Evolutionary conservation across 768 basidiomycete genomes (phyloP).

Genomic region (Auricularia sp.): DNA sequence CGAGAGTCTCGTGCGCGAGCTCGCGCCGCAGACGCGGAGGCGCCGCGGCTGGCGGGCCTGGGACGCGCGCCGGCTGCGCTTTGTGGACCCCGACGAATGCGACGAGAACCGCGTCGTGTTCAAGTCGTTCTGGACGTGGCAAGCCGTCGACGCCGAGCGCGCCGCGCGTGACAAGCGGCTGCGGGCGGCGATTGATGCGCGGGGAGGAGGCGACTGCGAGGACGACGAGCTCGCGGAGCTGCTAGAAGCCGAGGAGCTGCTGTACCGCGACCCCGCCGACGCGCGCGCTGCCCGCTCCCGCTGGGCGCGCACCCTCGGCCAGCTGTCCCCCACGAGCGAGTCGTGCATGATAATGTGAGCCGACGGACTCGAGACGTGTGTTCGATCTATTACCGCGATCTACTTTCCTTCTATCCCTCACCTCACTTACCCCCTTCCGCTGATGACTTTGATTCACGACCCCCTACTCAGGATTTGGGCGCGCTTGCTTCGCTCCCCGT

Average conservation of each 20-base stretch:
- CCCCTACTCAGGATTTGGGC: too few relatives aligned
- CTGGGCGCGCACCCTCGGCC: neutral
- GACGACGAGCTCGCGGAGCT: neutral
- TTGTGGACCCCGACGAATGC: constrained; percentile 73
- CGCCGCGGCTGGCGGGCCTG: constrained; percentile 66
- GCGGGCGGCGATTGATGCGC: constrained; percentile 25
- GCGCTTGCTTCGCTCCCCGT: neutral
- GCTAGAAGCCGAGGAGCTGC: neutral
- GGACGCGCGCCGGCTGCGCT: constrained; percentile 58
- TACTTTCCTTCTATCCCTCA: neutral
- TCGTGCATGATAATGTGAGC: neutral
- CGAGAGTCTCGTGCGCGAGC: constrained; percentile 53
- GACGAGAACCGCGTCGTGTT: constrained; percentile 62
- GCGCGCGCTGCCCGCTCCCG: neutral
- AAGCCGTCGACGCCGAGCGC: constrained; percentile 71
- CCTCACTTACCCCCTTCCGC: neutral
- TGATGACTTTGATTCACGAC: neutral
- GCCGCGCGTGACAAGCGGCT: constrained; percentile 56
- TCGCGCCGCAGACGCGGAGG: constrained; percentile 47
- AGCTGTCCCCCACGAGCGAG: neutral
- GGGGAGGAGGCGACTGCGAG: neutral
- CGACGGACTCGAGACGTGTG: neutral
- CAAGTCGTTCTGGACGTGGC: constrained; percentile 82
- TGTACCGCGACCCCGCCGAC: neutral
- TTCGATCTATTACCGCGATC: neutral